A percentile compares a stretch with the other conserved stretches of the same genome.
phyloP scores from a whole-genome alignment of 495 filamentous ascomycete genomes.

The Xylaria grammica region DNA sequence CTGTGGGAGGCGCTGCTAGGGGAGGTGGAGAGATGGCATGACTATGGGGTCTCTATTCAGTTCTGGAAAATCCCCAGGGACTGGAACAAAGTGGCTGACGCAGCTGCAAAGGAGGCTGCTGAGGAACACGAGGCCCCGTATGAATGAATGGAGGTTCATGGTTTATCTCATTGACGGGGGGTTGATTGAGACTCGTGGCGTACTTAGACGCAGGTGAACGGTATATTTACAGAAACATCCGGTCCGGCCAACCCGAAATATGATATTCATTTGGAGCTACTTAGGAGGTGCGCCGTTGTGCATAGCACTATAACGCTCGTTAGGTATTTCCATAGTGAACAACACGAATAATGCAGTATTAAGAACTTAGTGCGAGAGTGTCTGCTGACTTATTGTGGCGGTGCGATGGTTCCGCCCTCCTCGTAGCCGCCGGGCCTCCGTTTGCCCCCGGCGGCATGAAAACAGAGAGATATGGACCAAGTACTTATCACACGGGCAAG shows the following conservation, averaged over 20 bases:
- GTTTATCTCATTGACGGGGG: too few relatives aligned
- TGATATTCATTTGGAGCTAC: too few relatives aligned
- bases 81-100: conserved; percentile 47
- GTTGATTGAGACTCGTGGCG: too few relatives aligned
- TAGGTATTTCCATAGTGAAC: conserved; percentile 29
- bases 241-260: too few relatives aligned
- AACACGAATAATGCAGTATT: conserved; percentile 15
- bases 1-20: conserved; percentile 49
- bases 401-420: not conserved
- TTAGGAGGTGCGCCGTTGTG: too few relatives aligned
- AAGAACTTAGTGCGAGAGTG: not conserved
- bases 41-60: conserved; percentile 34
- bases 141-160: not conserved
- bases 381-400: not conserved
- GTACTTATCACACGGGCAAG: conserved; percentile 48
- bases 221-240: too few relatives aligned
- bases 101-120: conserved; percentile 45
- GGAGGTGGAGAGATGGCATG: conserved; percentile 35
- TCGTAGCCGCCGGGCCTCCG: not conserved
- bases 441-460: conserved; percentile 33
- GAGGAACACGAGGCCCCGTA: conserved; percentile 24
- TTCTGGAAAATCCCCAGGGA: conserved; percentile 52
- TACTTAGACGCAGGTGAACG: too few relatives aligned
- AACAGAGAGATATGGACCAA: conserved; percentile 41
- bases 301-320: too few relatives aligned